Conservation (phyloP, 345 rosid genomes). For the Lepidium aucheri region DNA sequence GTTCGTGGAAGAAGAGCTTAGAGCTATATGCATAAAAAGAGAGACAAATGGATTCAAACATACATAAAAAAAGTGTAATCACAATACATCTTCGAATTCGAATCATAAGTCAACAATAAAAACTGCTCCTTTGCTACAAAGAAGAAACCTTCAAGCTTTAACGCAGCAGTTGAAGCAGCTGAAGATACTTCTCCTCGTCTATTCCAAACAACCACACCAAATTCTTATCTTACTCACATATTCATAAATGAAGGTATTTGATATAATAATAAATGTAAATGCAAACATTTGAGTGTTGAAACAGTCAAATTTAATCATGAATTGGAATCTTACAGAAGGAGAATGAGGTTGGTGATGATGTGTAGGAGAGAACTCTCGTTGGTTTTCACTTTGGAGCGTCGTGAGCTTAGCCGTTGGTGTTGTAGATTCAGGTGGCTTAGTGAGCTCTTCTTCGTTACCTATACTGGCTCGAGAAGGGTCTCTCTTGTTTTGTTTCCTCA, state of each 20-base stretch:
- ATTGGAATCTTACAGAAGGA: constrained; percentile 55
- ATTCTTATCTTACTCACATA: not conserved
- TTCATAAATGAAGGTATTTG: not conserved
- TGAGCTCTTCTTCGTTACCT: constrained; percentile 81
- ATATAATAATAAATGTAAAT: not conserved
- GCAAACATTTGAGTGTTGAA: not conserved
- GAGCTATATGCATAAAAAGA: not conserved
- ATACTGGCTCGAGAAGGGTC: constrained; percentile 87
- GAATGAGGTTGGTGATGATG: constrained; percentile 48
- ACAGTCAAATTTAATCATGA: not conserved
- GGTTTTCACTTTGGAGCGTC: constrained; percentile 17
- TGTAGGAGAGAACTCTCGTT: constrained; percentile 26
- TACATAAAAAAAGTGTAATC: not conserved
- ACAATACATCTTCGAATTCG: constrained; percentile 11
- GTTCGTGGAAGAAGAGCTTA: not conserved
- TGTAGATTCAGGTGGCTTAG: constrained; percentile 40
- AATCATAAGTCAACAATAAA: constrained; percentile 7
- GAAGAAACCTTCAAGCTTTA: constrained; percentile 42
- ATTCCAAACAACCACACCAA: constrained; percentile 19
- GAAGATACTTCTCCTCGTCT: constrained; percentile 65
- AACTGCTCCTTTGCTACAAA: not conserved
- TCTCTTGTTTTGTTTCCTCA: constrained; percentile 93
- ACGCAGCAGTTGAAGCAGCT: constrained; percentile 82
- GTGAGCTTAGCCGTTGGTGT: constrained; percentile 20
- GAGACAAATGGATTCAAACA: constrained; percentile 1